A percentile compares a stretch with the other conserved stretches of the same genome.
Evolutionary conservation across 805 yeast genomes (phyloP).

Genomic region (Yamadazyma sp.): DNA sequence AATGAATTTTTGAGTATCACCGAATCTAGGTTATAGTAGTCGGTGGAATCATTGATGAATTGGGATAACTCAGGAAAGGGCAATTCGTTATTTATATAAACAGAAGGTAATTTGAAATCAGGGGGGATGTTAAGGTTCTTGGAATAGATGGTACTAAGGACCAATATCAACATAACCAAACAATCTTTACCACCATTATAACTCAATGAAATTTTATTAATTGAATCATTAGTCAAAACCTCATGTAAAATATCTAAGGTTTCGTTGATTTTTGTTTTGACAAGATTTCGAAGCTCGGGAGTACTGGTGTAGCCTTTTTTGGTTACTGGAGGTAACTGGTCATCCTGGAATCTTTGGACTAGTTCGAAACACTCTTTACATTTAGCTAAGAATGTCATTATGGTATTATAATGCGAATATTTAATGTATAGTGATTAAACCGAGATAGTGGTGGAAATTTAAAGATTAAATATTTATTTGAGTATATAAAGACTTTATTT

Average conservation of each 20-base stretch:
- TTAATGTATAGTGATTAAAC: too few species aligned
- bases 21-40: slow-evolving; percentile 52
- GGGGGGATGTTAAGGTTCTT: slow-evolving; percentile 16
- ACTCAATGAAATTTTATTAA: slow-evolving; percentile 67
- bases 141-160: slow-evolving; percentile 50
- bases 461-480: too few species aligned
- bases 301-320: slow-evolving; percentile 1
- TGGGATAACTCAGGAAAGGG: slow-evolving; percentile 69
- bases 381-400: too few species aligned
- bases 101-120: slow-evolving; percentile 48
- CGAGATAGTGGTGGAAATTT: too few species aligned
- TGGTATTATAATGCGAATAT: too few species aligned
- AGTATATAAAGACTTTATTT: too few species aligned
- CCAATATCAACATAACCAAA: slow-evolving; percentile 76
- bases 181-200: slow-evolving; percentile 98
- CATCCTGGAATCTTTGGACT: slow-evolving; percentile 29
- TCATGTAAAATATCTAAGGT: slow-evolving; percentile 25
- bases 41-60: slow-evolving; percentile 58
- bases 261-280: slow-evolving; percentile 24
- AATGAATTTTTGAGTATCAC: slow-evolving; percentile 46
- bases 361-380: slow-evolving; percentile 33
- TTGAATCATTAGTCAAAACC: slow-evolving; percentile 24
- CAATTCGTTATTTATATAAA: slow-evolving; percentile 71
- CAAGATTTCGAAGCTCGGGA: slow-evolving; percentile 9
- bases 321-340: slow-evolving; percentile 16